Percentiles rank a stretch among this genome's conserved stretches.
These are phyloP conservation scores for Rhizopogon vinicolor DNA, from an alignment of 768 basidiomycete species.

Conservation along the genomic window DNA sequence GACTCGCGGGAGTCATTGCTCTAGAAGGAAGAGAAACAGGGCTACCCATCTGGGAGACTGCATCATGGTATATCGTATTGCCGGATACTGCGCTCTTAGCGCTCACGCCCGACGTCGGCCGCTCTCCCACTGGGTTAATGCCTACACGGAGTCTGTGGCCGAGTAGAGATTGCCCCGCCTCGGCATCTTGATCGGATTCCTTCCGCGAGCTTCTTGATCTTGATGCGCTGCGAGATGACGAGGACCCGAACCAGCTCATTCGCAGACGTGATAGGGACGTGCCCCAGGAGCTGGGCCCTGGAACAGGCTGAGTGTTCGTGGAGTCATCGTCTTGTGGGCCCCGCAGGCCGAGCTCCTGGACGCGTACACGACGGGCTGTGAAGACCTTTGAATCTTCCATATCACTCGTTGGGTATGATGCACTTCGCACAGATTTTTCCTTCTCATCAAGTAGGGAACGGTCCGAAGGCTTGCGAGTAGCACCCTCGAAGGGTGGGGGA, in stretches of 20 bases:
- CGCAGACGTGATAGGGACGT: constrained; percentile 43
- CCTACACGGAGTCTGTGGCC: constrained; percentile 30
- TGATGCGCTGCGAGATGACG: constrained; percentile 26
- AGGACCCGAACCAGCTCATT: constrained; percentile 53
- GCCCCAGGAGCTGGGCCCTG: constrained; percentile 30
- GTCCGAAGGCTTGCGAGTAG: constrained; percentile 13
- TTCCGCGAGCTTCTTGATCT: constrained; percentile 17
- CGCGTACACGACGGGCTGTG: constrained; percentile 35
- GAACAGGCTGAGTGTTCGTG: constrained; percentile 5
- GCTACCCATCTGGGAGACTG: constrained; percentile 41
- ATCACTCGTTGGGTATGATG: constrained; percentile 29
- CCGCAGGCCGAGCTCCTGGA: constrained; percentile 28
- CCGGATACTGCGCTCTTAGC: constrained; percentile 48
- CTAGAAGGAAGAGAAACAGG: constrained; percentile 37
- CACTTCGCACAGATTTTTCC: constrained; percentile 28
- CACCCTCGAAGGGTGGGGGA: constrained; percentile 33
- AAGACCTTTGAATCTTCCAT: constrained; percentile 28
- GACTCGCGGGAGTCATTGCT: constrained; percentile 41
- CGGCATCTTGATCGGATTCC: constrained; percentile 40
- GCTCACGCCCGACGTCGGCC: constrained; percentile 59
- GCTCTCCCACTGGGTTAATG: constrained; percentile 33
- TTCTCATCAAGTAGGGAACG: constrained; percentile 23
- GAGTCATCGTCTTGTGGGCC: constrained; percentile 18
- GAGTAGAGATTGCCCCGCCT: constrained; percentile 39
- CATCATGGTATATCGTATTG: constrained; percentile 61